These are phyloP conservation scores for Epichloe gansuensis DNA, from an alignment of 2,329 filamentous ascomycete genomes.

Conservation along the genomic window DNA sequence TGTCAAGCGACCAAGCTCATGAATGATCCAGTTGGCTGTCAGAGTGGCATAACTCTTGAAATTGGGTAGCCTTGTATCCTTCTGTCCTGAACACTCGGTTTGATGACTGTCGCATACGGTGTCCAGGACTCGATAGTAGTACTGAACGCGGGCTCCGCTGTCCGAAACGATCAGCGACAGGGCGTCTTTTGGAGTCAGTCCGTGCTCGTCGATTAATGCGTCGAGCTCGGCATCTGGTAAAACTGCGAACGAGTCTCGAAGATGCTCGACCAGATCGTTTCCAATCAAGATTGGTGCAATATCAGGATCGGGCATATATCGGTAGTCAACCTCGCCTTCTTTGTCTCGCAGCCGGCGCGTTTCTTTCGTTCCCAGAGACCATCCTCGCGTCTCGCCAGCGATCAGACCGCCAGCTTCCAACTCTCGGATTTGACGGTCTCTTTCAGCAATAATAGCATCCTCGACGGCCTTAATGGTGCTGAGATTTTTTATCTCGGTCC, in stretches of 20 bases:
- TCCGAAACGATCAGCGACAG: conserved; percentile 66
- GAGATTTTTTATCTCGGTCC: conserved; percentile 95
- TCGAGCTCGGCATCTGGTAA: conserved; percentile 59
- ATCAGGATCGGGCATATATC: conserved; percentile 97
- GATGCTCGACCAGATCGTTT: conserved; percentile 50
- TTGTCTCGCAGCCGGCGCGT: conserved; percentile 78
- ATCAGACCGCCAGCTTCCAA: conserved; percentile 63
- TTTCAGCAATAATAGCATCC: conserved; percentile 83
- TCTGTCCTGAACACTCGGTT: conserved; percentile 8
- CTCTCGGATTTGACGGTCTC: conserved; percentile 73
- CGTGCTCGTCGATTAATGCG: conserved; percentile 48
- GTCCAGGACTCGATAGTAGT: conserved; percentile 58
- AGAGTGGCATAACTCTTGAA: conserved; percentile 30
- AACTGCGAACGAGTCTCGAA: conserved; percentile 51
- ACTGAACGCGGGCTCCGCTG: conserved; percentile 66
- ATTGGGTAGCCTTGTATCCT: conserved; percentile 11
- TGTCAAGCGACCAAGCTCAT: conserved; percentile 59
- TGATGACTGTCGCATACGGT: conserved; percentile 24
- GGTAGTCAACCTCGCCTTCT: conserved; percentile 93
- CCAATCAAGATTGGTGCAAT: conserved; percentile 68
- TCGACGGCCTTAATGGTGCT: conserved; percentile 92
- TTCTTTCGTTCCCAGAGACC: conserved; percentile 72
- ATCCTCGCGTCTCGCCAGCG: conserved; percentile 81
- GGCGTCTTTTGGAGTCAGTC: conserved; percentile 69
- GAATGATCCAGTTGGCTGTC: conserved; percentile 55